Base-by-base conservation (phyloP, 805 yeast species). In the Candida rishiriensis region DNA sequence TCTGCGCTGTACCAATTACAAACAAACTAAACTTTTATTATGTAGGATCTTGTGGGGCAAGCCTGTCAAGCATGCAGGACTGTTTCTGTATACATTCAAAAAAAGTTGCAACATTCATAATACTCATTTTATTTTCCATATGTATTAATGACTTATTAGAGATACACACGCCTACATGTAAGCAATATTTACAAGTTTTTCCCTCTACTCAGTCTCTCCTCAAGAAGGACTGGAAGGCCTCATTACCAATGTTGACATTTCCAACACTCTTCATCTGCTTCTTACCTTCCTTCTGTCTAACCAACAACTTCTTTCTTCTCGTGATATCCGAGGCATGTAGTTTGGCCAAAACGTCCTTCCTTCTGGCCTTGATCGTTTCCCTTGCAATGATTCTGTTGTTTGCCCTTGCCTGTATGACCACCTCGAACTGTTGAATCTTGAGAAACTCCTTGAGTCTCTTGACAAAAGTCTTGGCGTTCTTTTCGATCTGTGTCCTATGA, bases 301-400 rank as follows among this genome's bases (percentile, higher is more conserved):
- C 88, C 42, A 91, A 70, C 53, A 91, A 73, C 66, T 91, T 91
- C 71, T 89, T 89, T 49, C 96, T 75, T 68, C 99, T 75, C 0
- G 95, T 78, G 30, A 90, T 78, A 69, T 91, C 99, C 15, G 96
- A 82, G 0, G 98, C 99, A 64, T 91, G 98, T 48, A 93, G 69
- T 58, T 81, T 86, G 28, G 93, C 96, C 43, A 93, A 72, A n/a
- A 91, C 99, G 65, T 91, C 98, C 65, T 91, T 91, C 48, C 97
- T 72, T 60, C 88, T 79, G 6, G 98, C 98, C 61, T 88, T 87
- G 50, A 93, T 86, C 0, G 97, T 90, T 58, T 91, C 96, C 50
- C 99, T 71, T 1, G 98, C 96, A 9, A 91, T 72, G 21, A 89
- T 81, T 58, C 83, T 82, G 55, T 76, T 79, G 47, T 83, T 85